Percentiles rank a stretch among this genome's conserved stretches.
Conservation (phyloP, 2,329 filamentous ascomycete genomes). For the Xylariaceae sp. region DNA sequence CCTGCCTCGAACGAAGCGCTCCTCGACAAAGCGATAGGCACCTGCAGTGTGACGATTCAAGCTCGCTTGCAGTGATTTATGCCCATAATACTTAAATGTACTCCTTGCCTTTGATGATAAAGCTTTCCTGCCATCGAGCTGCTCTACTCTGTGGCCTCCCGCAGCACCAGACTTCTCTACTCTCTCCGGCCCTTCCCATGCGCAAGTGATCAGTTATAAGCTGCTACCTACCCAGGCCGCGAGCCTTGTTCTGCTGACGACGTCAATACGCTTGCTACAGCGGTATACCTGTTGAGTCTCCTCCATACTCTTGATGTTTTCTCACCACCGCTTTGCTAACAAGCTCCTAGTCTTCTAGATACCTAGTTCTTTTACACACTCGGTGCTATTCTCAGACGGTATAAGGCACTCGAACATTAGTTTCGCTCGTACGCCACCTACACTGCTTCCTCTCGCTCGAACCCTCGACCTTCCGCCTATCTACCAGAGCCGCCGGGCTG, state of each 20-base stretch:
- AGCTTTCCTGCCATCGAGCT: background rate
- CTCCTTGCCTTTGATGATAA: background rate
- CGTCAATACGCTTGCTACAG: background rate
- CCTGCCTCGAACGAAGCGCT: no score
- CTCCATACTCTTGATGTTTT: background rate
- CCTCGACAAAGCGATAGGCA: no score
- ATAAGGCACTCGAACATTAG: background rate
- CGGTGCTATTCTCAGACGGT: background rate
- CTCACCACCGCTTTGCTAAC: background rate
- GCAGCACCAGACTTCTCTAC: no score
- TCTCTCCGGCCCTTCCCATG: no score
- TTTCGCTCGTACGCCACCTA: background rate
- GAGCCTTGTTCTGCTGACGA: no score
- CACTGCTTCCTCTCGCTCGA: background rate
- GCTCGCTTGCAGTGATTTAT: slow-evolving; percentile 1
- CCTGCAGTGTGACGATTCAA: slow-evolving; percentile 22
- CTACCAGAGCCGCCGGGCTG: slow-evolving; percentile 6
- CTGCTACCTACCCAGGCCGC: no score
- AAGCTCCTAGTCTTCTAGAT: background rate
- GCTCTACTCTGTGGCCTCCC: no score
- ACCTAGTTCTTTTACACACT: background rate
- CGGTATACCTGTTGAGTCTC: background rate
- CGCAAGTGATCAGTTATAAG: no score
- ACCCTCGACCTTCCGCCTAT: background rate
- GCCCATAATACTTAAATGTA: background rate